Base-by-base conservation (phyloP, 768 basidiomycete species). In the Naganishia antarctica region DNA sequence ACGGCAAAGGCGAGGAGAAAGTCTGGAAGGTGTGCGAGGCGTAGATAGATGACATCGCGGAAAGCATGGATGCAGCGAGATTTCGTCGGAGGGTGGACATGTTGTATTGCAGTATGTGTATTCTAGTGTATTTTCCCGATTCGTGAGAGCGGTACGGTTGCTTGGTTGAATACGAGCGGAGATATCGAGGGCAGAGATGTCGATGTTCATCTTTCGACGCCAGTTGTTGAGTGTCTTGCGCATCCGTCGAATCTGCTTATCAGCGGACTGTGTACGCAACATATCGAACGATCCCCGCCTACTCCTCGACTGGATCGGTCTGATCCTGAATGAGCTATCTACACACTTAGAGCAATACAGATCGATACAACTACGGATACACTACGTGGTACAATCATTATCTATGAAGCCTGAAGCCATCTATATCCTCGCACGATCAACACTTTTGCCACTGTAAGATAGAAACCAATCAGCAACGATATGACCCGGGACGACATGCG, bases 1-100 rank as follows among this genome's bases (percentile, higher is more conserved):
- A 60, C 34, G 21, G 43, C 64, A 15, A 59, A 60, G 31, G 71
- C 61, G 32, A 70, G 59, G 66, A 60, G 65, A 21, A 72, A 70
- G 66, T 60, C 69, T 41, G 73, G 71, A 8, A 64, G 66, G 48
- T 58, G 68, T 1, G 69, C 64, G 37, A 61, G 73, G 63, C 70
- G 73, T 48, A 50, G 73, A 37, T 70, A 37, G 31, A 34, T 28
- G 2, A 31, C 29, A n/a, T 51, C 29, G 25, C 12, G 31, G n/a
- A n/a, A 12, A 21, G 15, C 25, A 32, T 3, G 31, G 13, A n/a
- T 5, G 15, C n/a, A n/a, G n/a, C n/a, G n/a, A n/a, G n/a, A n/a
- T n/a, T n/a, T n/a, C n/a, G n/a, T n/a, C n/a, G n/a, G n/a, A 18
- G 18, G 28, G 9, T 5, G 53, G 21, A 28, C 25, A 13, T 49